A percentile compares a stretch with the other conserved stretches of the same genome.
Evolutionary conservation across 495 filamentous ascomycete species (phyloP).

Genomic region (Aspergillus diversus): DNA sequence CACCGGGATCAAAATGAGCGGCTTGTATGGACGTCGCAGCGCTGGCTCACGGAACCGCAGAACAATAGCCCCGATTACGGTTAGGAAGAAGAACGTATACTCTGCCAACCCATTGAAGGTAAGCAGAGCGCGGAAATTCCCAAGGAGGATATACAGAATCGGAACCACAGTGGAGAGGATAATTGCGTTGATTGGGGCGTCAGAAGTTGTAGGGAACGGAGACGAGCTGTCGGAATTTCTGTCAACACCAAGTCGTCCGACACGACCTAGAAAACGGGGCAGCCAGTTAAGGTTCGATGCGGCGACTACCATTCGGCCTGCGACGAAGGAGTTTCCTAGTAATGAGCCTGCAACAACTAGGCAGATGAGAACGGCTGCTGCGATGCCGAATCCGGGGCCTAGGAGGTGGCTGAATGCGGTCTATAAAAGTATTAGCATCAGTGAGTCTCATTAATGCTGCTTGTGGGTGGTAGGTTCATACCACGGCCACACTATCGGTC

Average conservation of each 20-base stretch:
- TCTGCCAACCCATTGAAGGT: slow-evolving; percentile 29
- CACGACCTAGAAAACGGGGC: slow-evolving; percentile 18
- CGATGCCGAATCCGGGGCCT: slow-evolving; percentile 19
- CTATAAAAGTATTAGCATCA: slow-evolving; percentile 4
- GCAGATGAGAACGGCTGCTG: slow-evolving; percentile 23
- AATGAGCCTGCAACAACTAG: slow-evolving; percentile 27
- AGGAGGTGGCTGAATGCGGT: slow-evolving; percentile 26
- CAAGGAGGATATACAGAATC: slow-evolving; percentile 23
- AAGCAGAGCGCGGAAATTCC: slow-evolving; percentile 26
- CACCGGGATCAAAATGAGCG: slow-evolving; percentile 17
- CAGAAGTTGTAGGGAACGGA: slow-evolving; percentile 7
- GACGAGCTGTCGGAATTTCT: background rate
- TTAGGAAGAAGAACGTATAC: slow-evolving; percentile 28
- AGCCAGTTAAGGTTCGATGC: slow-evolving; percentile 28
- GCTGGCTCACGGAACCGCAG: slow-evolving; percentile 24
- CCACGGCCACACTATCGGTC: slow-evolving; percentile 28
- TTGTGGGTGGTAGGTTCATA: background rate
- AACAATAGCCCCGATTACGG: slow-evolving; percentile 21
- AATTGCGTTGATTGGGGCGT: slow-evolving; percentile 27
- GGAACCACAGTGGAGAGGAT: slow-evolving; percentile 24
- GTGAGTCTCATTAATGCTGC: background rate
- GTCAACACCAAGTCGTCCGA: slow-evolving; percentile 18
- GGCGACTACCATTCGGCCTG: slow-evolving; percentile 26
- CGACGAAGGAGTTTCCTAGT: slow-evolving; percentile 28
- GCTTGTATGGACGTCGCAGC: slow-evolving; percentile 25